These are phyloP conservation scores for Scheffersomyces spartinae DNA, from an alignment of 805 yeast genomes.

Conservation along the genomic window DNA sequence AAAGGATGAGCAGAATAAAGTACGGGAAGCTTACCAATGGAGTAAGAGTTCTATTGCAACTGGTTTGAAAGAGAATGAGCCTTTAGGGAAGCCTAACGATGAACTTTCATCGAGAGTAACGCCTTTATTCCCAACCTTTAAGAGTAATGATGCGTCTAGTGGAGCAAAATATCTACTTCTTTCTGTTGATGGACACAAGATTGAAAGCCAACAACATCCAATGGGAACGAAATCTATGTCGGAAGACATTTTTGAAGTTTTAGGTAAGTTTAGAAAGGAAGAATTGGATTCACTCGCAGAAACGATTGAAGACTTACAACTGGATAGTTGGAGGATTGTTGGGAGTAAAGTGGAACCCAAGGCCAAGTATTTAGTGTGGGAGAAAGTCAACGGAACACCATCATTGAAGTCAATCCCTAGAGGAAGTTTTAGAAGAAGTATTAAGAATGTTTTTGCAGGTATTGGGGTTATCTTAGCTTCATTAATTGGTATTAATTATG, in stretches of 20 bases:
- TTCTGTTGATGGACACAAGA: too few relatives aligned
- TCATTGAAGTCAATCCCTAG: slow-evolving; percentile 1
- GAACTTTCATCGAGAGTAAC: too few relatives aligned
- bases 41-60: too few relatives aligned
- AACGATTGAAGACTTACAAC: slow-evolving; percentile 30
- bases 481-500: slow-evolving; percentile 13
- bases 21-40: too few relatives aligned
- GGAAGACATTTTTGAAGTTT: slow-evolving; percentile 31
- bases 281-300: slow-evolving; percentile 23
- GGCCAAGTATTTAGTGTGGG: background rate
- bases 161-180: too few relatives aligned
- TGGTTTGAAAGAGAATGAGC: too few relatives aligned
- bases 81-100: too few relatives aligned
- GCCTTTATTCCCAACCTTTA: too few relatives aligned
- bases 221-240: slow-evolving; percentile 21
- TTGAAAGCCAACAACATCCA: too few relatives aligned
- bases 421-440: slow-evolving; percentile 4
- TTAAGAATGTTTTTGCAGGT: slow-evolving; percentile 13
- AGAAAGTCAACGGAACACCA: slow-evolving; percentile 1
- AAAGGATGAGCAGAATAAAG: too few relatives aligned
- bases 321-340: slow-evolving; percentile 40
- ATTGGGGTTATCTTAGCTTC: slow-evolving; percentile 15
- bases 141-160: too few relatives aligned
- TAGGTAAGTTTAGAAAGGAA: slow-evolving; percentile 21
- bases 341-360: slow-evolving; percentile 22